Evolutionary conservation across 2,329 filamentous ascomycete species (phyloP).

Genomic region (Pyricularia pennisetigena): DNA sequence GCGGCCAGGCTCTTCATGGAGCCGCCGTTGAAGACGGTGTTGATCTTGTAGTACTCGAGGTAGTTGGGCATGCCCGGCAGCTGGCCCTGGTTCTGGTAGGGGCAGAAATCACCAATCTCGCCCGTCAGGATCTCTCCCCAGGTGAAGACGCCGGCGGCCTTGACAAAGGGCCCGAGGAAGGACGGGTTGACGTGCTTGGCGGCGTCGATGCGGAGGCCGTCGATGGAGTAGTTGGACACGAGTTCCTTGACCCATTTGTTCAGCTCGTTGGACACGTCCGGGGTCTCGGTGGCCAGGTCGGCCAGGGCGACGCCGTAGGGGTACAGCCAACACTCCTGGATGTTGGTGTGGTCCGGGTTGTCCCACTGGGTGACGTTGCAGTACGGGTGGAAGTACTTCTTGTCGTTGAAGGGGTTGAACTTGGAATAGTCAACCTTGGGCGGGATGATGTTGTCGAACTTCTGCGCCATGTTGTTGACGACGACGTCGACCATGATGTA

Average conservation of each 20-base stretch:
- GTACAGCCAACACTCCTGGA: conserved; percentile 40
- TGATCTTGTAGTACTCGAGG: not conserved
- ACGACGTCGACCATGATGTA: conserved; percentile 38
- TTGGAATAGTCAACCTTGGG: conserved; percentile 20
- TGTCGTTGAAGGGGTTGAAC: conserved; percentile 36
- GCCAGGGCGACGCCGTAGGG: conserved; percentile 47
- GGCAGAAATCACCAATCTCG: not conserved
- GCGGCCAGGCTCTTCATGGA: not conserved
- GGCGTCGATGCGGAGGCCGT: conserved; percentile 51
- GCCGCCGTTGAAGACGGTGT: not conserved
- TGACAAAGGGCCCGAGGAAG: conserved; percentile 1
- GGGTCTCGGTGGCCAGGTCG: conserved; percentile 47
- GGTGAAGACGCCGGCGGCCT: not conserved
- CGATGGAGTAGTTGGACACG: conserved; percentile 45
- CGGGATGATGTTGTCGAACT: conserved; percentile 19
- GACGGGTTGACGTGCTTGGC: conserved; percentile 28
- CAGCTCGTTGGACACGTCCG: conserved; percentile 24
- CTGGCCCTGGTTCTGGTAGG: not conserved
- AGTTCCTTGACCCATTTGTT: conserved; percentile 49
- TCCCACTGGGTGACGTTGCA: conserved; percentile 38
- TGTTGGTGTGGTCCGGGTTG: conserved; percentile 33
- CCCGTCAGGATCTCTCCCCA: not conserved
- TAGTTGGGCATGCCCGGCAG: not conserved
- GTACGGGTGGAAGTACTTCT: conserved; percentile 49
- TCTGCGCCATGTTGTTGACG: conserved; percentile 44